Evolutionary conservation across 805 yeast species (phyloP).

Genomic region (Candida montana): DNA sequence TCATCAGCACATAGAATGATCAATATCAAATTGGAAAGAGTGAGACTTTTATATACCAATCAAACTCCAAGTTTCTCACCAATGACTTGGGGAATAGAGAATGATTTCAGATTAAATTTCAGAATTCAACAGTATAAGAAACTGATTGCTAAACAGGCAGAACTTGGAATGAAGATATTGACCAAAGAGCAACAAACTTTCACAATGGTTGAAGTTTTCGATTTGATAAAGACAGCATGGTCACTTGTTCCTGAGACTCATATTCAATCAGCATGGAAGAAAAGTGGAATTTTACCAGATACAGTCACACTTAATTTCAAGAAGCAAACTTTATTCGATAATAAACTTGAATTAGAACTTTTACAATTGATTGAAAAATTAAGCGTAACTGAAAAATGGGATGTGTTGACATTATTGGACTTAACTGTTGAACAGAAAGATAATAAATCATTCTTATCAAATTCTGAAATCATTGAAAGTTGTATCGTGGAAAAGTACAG

Average conservation of each 20-base stretch:
- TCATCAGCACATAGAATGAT: conserved; percentile 57
- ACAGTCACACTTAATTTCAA: conserved; percentile 24
- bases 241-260: conserved; percentile 32
- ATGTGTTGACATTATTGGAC: conserved; percentile 47
- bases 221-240: conserved; percentile 57
- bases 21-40: conserved; percentile 43
- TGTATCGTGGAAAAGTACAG: conserved; percentile 43
- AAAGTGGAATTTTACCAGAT: conserved; percentile 36
- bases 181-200: conserved; percentile 37
- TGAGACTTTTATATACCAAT: conserved; percentile 34
- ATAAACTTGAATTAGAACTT: conserved; percentile 36
- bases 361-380: conserved; percentile 39
- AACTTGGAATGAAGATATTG: conserved; percentile 15
- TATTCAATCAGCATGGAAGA: conserved; percentile 39
- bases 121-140: conserved; percentile 51
- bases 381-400: conserved; percentile 55
- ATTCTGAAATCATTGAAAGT: conserved; percentile 56
- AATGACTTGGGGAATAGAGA: conserved; percentile 58
- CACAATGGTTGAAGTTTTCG: conserved; percentile 51
- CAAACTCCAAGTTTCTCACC: conserved; percentile 43
- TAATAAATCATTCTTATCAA: conserved; percentile 43
- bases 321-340: conserved; percentile 29
- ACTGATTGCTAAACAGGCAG: conserved; percentile 25
- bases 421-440: conserved; percentile 39
- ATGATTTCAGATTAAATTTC: conserved; percentile 54